phyloP scores from a whole-genome alignment of 2,329 filamentous ascomycete species.

The Talaromyces albobiverticillius region DNA sequence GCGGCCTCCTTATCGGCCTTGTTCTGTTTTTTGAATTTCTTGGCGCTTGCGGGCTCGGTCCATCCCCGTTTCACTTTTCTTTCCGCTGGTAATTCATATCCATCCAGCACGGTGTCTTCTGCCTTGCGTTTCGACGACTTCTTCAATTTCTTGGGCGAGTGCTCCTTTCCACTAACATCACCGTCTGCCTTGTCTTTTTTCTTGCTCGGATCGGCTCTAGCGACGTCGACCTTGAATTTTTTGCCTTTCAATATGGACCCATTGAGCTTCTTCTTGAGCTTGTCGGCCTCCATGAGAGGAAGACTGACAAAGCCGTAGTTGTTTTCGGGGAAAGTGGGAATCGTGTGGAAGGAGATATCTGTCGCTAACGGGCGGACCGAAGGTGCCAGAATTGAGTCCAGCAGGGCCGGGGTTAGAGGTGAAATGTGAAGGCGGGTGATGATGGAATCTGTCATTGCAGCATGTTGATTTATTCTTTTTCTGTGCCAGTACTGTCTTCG shows the following conservation, averaged over 20 bases:
- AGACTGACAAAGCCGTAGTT: conserved; percentile 88
- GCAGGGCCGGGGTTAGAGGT: conserved; percentile 73
- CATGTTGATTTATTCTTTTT: conserved; percentile 2
- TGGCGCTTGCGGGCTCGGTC: conserved; percentile 63
- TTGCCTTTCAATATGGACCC: conserved; percentile 78
- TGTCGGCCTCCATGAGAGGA: conserved; percentile 78
- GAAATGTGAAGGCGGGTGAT: conserved; percentile 75
- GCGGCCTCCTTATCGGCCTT: conserved; percentile 55
- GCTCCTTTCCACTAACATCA: conserved; percentile 23
- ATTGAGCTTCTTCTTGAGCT: conserved; percentile 85
- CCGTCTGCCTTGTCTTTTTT: conserved; percentile 16
- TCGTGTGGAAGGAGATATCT: conserved; percentile 81
- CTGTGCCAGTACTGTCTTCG: neutral
- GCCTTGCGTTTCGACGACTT: conserved; percentile 37
- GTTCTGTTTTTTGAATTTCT: conserved; percentile 40
- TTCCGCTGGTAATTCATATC: conserved; percentile 68
- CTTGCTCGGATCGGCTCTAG: conserved; percentile 61
- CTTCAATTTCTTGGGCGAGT: conserved; percentile 1
- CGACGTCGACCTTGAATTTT: conserved; percentile 82
- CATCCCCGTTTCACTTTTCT: conserved; percentile 86
- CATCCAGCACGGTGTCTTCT: conserved; percentile 58
- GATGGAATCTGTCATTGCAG: conserved; percentile 31
- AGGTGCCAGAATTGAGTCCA: conserved; percentile 68
- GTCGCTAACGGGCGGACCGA: conserved; percentile 64
- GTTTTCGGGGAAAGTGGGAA: conserved; percentile 86